Evolutionary conservation across 192 early-diverging fungal genomes (phyloP).

Genomic region (Phlyctochytrium bullatum): DNA sequence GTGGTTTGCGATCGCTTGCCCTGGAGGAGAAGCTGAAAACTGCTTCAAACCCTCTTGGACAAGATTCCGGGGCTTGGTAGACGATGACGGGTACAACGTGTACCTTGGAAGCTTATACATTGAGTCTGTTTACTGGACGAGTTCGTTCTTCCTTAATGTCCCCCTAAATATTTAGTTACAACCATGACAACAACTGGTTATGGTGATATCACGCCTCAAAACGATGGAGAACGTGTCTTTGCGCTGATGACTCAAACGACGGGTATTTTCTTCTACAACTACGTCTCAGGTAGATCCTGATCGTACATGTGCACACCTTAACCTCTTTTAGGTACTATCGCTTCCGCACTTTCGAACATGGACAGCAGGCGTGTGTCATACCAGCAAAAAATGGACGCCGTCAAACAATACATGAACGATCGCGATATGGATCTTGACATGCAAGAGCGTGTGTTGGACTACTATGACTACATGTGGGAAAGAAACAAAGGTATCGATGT

Average conservation of each 20-base stretch:
- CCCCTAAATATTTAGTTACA: conserved; percentile 28
- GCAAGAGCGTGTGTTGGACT: conserved; percentile 49
- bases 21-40: conserved; percentile 14
- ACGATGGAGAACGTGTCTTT: conserved; percentile 45
- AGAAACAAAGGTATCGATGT: conserved; percentile 54
- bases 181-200: conserved; percentile 55
- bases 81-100: background rate
- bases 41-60: conserved; percentile 41
- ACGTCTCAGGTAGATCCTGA: conserved; percentile 41
- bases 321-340: conserved; percentile 36
- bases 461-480: conserved; percentile 59
- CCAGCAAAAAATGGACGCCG: conserved; percentile 50
- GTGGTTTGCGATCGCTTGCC: conserved; percentile 47
- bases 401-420: conserved; percentile 53
- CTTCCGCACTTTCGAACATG: conserved; percentile 56
- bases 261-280: conserved; percentile 50
- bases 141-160: conserved; percentile 16
- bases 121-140: conserved; percentile 43
- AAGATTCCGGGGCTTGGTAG: background rate
- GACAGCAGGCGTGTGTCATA: conserved; percentile 50
- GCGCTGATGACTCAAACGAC: conserved; percentile 36
- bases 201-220: conserved; percentile 48
- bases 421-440: conserved; percentile 51
- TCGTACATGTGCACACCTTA: background rate
- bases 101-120: conserved; percentile 37